Base-by-base conservation (phyloP, 495 filamentous ascomycete species). In the Aspergillus hancockii region DNA sequence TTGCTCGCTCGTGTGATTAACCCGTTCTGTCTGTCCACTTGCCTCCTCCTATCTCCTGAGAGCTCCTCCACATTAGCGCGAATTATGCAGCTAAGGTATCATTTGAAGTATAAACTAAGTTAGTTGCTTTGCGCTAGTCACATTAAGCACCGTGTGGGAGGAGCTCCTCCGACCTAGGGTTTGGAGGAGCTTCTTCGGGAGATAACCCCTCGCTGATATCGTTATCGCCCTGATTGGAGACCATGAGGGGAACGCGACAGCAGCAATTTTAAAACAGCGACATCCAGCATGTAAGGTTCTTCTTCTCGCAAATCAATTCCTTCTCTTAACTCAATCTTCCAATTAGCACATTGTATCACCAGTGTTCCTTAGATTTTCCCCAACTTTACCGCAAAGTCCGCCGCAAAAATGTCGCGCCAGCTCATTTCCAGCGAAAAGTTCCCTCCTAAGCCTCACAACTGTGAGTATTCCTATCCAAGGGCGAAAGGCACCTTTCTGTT, bases 371-470 rank as follows among this genome's bases (percentile, higher is more conserved):
- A n/a, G n/a, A n/a, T n/a, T n/a, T n/a, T n/a, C n/a, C n/a, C n/a
- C n/a, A n/a, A n/a, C n/a, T n/a, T n/a, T n/a, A n/a, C n/a, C n/a
- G n/a, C n/a, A n/a, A n/a, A n/a, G n/a, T n/a, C n/a, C n/a, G n/a
- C n/a, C n/a, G 32, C 16, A 55, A 72, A 63, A 55, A 75, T 75
- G 73, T 74, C 73, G 28, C 71, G 73, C 55, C 61, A 75, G 63
- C 73, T 75, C 60, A 75, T 75, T 21, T 75, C 71, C 50, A 72
- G 67, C 65, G 71, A 72, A 21, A 75, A 75, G 52, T 75, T 75
- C 60, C 73, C 73, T 58, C 52, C 71, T 49, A 75, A 75, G 66
- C 73, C 73, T 43, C 73, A 75, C 55, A 75, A 75, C 63, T 75
- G 73, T 75, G 31, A 63, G 64, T 64, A 8, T 36, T 47, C n/a